These are phyloP conservation scores for Pythium guiyangense DNA, from an alignment of 352 stramenopile species.

Conservation along the genomic window DNA sequence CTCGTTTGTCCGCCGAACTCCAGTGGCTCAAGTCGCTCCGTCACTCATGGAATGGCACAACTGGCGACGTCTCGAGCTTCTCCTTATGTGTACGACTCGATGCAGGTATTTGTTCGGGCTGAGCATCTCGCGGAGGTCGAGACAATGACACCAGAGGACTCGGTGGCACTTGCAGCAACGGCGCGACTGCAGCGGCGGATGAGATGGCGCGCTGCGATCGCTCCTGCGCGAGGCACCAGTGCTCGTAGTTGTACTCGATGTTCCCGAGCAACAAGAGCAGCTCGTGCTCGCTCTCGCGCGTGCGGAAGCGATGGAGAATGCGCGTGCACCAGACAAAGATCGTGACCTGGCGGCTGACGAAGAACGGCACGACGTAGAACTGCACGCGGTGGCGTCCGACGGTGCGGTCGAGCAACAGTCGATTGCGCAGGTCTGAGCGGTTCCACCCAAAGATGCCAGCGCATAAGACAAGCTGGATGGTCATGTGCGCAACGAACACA, in stretches of 20 bases:
- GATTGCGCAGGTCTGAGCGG: constrained; percentile 8
- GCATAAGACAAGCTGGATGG: constrained; percentile 5
- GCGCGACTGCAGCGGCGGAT: not conserved
- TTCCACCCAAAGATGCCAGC: constrained; percentile 8
- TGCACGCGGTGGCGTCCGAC: constrained; percentile 3
- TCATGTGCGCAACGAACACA: constrained; percentile 4
- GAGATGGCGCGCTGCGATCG: not conserved
- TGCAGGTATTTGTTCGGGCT: no score
- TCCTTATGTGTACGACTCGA: no score
- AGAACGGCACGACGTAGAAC: constrained; percentile 14
- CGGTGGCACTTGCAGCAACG: no score
- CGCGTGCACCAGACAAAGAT: constrained; percentile 12
- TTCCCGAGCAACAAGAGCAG: constrained; percentile 12
- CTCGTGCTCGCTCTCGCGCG: constrained; percentile 7
- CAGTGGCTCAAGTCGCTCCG: no score
- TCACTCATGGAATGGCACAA: no score
- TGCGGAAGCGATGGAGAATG: constrained; percentile 7
- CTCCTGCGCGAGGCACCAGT: not conserved
- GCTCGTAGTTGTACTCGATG: constrained; percentile 14
- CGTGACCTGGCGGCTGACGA: constrained; percentile 14
- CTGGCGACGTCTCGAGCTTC: no score
- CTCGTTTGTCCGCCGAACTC: no score
- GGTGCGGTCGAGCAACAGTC: constrained; percentile 7
- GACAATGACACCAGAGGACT: no score
- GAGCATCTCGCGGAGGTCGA: no score